Evolutionary conservation across 441 rosid species (phyloP), one percentile per base, ranked within the genome.

Genomic region (Pelargonium cotyledonis): DNA sequence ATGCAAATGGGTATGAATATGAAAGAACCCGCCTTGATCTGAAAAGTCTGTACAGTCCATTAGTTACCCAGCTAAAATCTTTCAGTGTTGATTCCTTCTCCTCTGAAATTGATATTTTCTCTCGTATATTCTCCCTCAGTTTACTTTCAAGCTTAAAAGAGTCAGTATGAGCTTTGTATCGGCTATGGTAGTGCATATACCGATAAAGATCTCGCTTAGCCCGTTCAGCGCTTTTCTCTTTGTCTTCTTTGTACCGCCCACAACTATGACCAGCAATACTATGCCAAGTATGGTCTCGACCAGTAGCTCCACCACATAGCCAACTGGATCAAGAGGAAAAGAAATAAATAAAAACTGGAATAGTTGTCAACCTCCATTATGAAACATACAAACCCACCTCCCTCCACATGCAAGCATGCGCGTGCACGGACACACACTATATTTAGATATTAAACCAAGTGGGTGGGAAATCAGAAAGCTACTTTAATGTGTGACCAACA

Each of bases 231-330:
- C 73, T 82, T 69, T 85, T 70, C 72, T 82, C 85, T 65, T 66
- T 65, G 72, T 86, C 88, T 77, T 86, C 95, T 69, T 82, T 85
- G 78, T 85, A 89, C 31, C 87, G 87, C 55, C 89, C 91, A 75
- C 91, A 88, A 69, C 89, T 88, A 49, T 86, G 91, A 73, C 88
- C 87, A 51, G 84, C 67, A 68, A 89, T 86, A 74, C 81, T 83
- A 15, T 88, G 80, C 91, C 89, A 86, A 53, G 88, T 89, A 74
- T 86, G 91, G 69, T 84, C 88, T 72, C 84, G 83, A 35, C 95
- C 95, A 41, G 91, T 86, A 55, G 89, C 95, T 70, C 86, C 89
- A 35, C 91, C 95, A 72, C 95, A 89, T 35, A 89, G 76, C 95
- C 95, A 86, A 74, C 95, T 89, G 43, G 81, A 43, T 73, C 51